Percentiles rank a stretch among this genome's conserved stretches.
Evolutionary conservation across 164 flowering plant species (phyloP).

Genomic region (Chimonanthus praecox): DNA sequence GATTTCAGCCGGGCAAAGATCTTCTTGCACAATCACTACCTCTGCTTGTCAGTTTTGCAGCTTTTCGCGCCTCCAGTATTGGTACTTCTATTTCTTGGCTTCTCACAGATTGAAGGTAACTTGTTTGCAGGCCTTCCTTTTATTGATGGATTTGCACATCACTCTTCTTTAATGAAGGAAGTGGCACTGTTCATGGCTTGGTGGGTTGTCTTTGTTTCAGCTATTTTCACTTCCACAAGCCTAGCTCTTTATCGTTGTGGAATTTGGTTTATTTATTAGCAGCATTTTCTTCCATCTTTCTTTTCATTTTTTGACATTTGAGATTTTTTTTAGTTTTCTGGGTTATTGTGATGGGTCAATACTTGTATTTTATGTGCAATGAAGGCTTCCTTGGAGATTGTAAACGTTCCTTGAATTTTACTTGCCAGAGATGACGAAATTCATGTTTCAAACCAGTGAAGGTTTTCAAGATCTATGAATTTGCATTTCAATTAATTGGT

Average conservation of each 20-base stretch:
- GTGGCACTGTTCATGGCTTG: constrained; percentile 73
- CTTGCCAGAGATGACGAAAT: background rate
- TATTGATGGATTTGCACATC: constrained; percentile 36
- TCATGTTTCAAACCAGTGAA: background rate
- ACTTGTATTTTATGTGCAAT: background rate
- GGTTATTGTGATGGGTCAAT: background rate
- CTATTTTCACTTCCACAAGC: constrained; percentile 42
- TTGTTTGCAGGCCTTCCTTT: constrained; percentile 25
- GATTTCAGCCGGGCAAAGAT: constrained; percentile 92
- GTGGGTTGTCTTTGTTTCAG: constrained; percentile 80
- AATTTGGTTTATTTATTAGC: constrained; percentile 55
- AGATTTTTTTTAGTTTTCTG: background rate
- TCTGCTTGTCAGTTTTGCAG: constrained; percentile 69
- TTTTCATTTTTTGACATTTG: background rate
- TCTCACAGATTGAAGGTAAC: constrained; percentile 51
- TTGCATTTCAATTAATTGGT: background rate
- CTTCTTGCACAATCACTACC: constrained; percentile 83
- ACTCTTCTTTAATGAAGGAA: constrained; percentile 48
- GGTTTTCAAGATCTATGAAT: background rate
- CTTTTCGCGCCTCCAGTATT: constrained; percentile 59
- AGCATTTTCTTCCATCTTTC: background rate
- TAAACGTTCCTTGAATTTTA: background rate
- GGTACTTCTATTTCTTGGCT: constrained; percentile 64
- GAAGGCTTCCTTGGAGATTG: background rate
- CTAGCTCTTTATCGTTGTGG: constrained; percentile 66